Evolutionary conservation across 2,329 filamentous ascomycete species (phyloP).

Genomic region (Thermothelomyces thermophilus): DNA sequence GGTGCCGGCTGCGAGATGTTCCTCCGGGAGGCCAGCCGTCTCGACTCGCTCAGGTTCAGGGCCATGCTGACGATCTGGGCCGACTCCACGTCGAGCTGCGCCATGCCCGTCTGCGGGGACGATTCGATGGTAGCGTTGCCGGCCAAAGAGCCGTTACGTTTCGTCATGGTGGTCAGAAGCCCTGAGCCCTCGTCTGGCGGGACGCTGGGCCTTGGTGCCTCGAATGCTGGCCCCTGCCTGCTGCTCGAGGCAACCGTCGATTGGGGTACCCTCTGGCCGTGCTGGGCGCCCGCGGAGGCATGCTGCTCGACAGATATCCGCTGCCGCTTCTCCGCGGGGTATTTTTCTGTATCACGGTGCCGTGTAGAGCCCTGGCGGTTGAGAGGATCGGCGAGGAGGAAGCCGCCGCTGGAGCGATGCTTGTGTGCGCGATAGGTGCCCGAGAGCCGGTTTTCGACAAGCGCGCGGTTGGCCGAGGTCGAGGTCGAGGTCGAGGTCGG

Average conservation of each 20-base stretch:
- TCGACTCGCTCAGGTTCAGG: slow-evolving; percentile 77
- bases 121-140: slow-evolving; percentile 21
- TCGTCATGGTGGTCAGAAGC: slow-evolving; percentile 8
- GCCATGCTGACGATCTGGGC: slow-evolving; percentile 91
- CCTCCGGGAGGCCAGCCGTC: slow-evolving; percentile 55
- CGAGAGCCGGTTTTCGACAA: slow-evolving; percentile 20
- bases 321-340: slow-evolving; percentile 16
- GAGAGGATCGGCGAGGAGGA: slow-evolving; percentile 42
- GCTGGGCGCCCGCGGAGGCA: neutral
- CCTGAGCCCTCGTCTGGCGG: slow-evolving; percentile 9
- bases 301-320: slow-evolving; percentile 16
- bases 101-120: slow-evolving; percentile 18
- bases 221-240: neutral
- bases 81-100: slow-evolving; percentile 62
- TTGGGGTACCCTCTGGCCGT: slow-evolving; percentile 11
- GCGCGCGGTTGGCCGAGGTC: slow-evolving; percentile 5
- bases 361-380: slow-evolving; percentile 28
- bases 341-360: slow-evolving; percentile 22
- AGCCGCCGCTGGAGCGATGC: slow-evolving; percentile 42
- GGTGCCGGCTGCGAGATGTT: slow-evolving; percentile 47
- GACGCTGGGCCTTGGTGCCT: neutral
- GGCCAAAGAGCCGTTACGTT: slow-evolving; percentile 17
- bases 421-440: slow-evolving; percentile 32
- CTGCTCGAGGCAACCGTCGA: slow-evolving; percentile 6
- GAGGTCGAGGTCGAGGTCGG: slow-evolving; percentile 5